A percentile compares a stretch with the other conserved stretches of the same genome.
Conservation (phyloP, 129 eudicot species). For the Erigeron canadensis region DNA sequence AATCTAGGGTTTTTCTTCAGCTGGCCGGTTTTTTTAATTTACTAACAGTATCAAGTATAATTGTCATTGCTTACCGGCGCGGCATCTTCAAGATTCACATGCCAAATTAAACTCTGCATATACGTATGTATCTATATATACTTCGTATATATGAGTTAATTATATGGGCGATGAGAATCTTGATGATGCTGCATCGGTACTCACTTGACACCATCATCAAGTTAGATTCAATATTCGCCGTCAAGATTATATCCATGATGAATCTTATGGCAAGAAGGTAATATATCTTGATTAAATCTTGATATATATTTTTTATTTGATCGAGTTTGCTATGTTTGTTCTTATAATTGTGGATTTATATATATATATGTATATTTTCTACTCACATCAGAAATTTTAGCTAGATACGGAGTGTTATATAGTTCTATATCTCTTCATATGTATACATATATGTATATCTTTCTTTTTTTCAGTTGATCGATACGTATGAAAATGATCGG, state of each 20-base stretch:
- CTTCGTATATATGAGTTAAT: background rate
- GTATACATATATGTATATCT: no score
- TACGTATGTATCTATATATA: no score
- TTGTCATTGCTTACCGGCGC: conserved; percentile 38
- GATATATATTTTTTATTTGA: no score
- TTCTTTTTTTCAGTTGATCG: no score
- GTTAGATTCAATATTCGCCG: background rate
- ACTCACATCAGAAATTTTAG: no score
- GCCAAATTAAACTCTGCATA: background rate
- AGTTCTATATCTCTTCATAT: no score
- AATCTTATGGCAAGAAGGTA: background rate
- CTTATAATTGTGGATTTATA: no score
- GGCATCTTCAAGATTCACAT: conserved; percentile 45
- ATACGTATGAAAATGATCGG: no score
- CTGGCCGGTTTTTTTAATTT: background rate
- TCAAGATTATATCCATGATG: background rate
- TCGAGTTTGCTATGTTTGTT: no score
- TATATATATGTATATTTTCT: no score
- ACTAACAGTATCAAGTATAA: background rate
- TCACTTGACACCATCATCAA: conserved; percentile 30
- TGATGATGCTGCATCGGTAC: conserved; percentile 44
- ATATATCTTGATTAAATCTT: background rate
- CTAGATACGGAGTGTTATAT: no score
- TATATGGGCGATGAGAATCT: conserved; percentile 28
- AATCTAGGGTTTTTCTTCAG: conserved; percentile 27